Evolutionary conservation across 306 rosid species (phyloP), one percentile per base, ranked within the genome.

Genomic region (Pyrus pyrifolia): DNA sequence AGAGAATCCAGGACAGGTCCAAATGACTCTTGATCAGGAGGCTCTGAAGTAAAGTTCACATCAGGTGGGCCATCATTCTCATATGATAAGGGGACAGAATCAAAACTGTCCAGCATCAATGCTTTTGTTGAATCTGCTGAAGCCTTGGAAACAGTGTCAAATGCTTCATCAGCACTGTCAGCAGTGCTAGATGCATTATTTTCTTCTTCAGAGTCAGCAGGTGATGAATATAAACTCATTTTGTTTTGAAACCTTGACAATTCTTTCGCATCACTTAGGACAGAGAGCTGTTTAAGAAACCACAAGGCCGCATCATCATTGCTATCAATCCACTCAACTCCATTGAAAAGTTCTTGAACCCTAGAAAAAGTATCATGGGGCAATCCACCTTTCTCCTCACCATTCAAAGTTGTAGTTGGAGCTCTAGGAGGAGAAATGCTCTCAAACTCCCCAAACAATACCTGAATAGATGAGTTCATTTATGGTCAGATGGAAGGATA

Each of bases 331-430:
- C 97, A 95, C 57, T 95, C 98, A 57, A 79, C 95, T 55, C 93
- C 96, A 79, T 82, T 92, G 80, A 95, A 95, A 73, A 95, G 92
- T 83, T 95, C 98, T 82, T 92, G 97, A 84, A 95, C 98, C 86
- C 91, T 90, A 72, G 98, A 92, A 88, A 95, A 95, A 53, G 98
- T 97, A 86, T 95, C 98, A 73, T 92, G 85, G 27, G 98, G 98
- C 81, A 95, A 82, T 71, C 98, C 98, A 80, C 98, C 97, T 82
- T 85, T 95, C 88, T 92, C 95, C 81, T 95, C 98, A 5, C 96
- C 96, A 85, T 92, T 89, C 83, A 95, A 87, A 63, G 92, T 90
- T 46, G 90, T 73, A 42, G 88, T 88, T 0, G 95, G 95, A 77
- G 90, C 93, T 82, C 85, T 90, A 25, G 86, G 90, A 63, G 96